Evolutionary conservation across 164 flowering plant species (phyloP).

Genomic region (Warburgia ugandensis): DNA sequence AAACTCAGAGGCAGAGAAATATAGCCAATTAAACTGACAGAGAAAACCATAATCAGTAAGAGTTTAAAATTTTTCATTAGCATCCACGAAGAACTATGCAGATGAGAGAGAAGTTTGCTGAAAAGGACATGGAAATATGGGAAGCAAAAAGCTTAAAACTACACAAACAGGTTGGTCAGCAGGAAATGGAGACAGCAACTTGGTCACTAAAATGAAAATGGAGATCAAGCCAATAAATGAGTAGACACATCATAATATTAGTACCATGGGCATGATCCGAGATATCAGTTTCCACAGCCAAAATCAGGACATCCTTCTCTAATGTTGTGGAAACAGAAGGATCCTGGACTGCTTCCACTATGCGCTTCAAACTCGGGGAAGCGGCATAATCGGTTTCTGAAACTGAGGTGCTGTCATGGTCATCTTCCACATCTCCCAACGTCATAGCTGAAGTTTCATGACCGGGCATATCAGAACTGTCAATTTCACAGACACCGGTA

Average conservation of each 20-base stretch:
- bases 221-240: background rate
- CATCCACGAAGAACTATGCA: too few relatives aligned
- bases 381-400: slow-evolving; percentile 18
- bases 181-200: too few relatives aligned
- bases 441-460: slow-evolving; percentile 19
- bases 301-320: slow-evolving; percentile 19
- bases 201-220: too few relatives aligned
- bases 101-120: too few relatives aligned
- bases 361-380: slow-evolving; percentile 22
- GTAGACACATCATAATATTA: slow-evolving; percentile 29
- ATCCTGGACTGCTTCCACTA: slow-evolving; percentile 27
- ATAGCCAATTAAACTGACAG: too few relatives aligned
- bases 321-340: slow-evolving; percentile 16
- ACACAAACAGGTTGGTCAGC: too few relatives aligned
- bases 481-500: slow-evolving; percentile 18
- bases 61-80: too few relatives aligned
- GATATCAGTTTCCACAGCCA: slow-evolving; percentile 25
- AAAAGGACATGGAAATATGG: too few relatives aligned
- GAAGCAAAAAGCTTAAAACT: too few relatives aligned
- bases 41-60: too few relatives aligned
- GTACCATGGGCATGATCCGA: slow-evolving; percentile 26
- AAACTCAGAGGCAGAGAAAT: too few relatives aligned
- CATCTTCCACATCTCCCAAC: slow-evolving; percentile 35
- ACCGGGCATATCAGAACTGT: slow-evolving; percentile 23
- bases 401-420: slow-evolving; percentile 19